These are phyloP conservation scores for Suillus ampliporus DNA, from an alignment of 768 basidiomycete genomes.

Conservation along the genomic window DNA sequence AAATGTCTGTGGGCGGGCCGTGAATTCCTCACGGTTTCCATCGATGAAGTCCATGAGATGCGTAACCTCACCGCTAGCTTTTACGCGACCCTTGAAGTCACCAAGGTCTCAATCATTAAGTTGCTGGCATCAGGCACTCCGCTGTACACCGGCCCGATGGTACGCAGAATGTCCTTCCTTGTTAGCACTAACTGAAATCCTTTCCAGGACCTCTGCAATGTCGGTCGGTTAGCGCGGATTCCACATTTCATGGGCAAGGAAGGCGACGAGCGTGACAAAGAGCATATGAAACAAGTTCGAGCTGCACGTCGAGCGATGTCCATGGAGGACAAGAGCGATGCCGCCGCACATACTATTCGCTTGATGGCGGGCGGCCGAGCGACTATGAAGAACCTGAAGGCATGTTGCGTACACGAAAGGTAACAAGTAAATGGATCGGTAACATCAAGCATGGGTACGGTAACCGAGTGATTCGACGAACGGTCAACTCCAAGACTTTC, in stretches of 20 bases:
- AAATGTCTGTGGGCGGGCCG: slow-evolving; percentile 13
- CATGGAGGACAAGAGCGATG: background rate
- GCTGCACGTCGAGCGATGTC: background rate
- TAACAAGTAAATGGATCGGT: background rate
- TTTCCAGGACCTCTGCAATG: slow-evolving; percentile 30
- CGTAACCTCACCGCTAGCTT: slow-evolving; percentile 26
- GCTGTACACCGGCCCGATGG: slow-evolving; percentile 32
- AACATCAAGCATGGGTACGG: background rate
- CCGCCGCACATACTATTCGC: background rate
- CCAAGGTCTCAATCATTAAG: slow-evolving; percentile 9
- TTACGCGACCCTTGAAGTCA: slow-evolving; percentile 18
- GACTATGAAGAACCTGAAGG: background rate
- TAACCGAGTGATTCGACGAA: background rate
- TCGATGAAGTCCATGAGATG: slow-evolving; percentile 34
- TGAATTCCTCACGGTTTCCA: slow-evolving; percentile 16
- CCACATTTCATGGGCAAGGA: slow-evolving; percentile 27
- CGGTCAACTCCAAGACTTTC: background rate
- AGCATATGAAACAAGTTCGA: background rate
- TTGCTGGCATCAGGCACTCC: slow-evolving; percentile 37
- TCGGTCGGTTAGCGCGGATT: slow-evolving; percentile 36
- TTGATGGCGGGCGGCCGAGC: background rate
- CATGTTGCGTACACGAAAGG: background rate
- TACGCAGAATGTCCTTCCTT: slow-evolving; percentile 1
- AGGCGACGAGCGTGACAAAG: slow-evolving; percentile 28
- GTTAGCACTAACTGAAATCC: background rate